Base-by-base conservation (phyloP, 352 stramenopile species). In the Globisporangium sylvaticum region DNA sequence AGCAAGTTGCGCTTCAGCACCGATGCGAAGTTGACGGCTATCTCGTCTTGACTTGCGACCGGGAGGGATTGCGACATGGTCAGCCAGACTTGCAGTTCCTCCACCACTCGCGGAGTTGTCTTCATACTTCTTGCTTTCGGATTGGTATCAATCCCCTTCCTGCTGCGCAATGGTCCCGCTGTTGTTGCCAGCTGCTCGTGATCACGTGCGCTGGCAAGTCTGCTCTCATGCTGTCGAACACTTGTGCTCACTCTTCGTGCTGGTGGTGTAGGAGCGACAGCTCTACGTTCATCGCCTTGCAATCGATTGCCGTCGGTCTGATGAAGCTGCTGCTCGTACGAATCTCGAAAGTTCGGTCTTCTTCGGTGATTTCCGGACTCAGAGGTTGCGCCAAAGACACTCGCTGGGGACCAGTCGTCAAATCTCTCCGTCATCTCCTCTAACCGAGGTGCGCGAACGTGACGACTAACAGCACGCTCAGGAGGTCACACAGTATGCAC, bases 361-460 rank as follows among this genome's bases (percentile, higher is more conserved):
- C 14, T 37, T 39, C 14, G 39, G 14, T 27, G 46, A 3, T 3
- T 54, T 22, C 25, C 32, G 25, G n/a, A 20, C 65, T 48, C 29
- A 1, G 32, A 1, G 7, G 77, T 76, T 5, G 57, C 42, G 1
- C 72, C 73, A 59, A 87, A 86, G 15, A 85, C 73, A 39, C 77
- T 84, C 18, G 72, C 69, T 15, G 77, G 73, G 8, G 78, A 84
- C 78, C 74, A 84, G 65, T 84, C 75, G 3, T 63, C 37, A 25
- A 71, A 81, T 50, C 52, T 59, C 50, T 58, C 52, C 31, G 48
- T 20, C 42, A 66, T 63, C 29, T n/a, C 4, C n/a, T 15, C 9
- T n/a, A 29, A 27, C 46, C 8, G 46, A 27, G 15, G 9, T 3
- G 29, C 31, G 8, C 31, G 8, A 37, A 37, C 31, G 5, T 37